These are phyloP conservation scores for Ophiostoma piceae DNA, from an alignment of 2,329 filamentous ascomycete species.

Conservation along the genomic window DNA sequence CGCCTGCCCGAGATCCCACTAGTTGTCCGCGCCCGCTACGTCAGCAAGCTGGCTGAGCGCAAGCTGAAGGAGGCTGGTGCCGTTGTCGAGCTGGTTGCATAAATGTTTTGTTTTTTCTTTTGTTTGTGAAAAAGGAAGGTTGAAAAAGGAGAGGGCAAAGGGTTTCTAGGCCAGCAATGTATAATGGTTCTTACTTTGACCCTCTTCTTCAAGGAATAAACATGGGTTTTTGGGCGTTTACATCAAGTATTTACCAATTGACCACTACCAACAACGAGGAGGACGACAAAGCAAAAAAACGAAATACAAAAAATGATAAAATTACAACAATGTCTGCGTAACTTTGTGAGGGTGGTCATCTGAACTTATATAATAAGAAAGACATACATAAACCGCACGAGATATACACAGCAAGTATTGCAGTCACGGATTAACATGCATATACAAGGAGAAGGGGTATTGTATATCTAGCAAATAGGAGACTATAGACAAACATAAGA, in stretches of 20 bases:
- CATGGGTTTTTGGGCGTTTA: slow-evolving; percentile 16
- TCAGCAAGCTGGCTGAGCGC: slow-evolving; percentile 92
- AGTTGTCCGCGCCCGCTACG: slow-evolving; percentile 91
- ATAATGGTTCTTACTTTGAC: slow-evolving; percentile 1
- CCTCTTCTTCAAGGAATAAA: slow-evolving; percentile 6
- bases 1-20: slow-evolving; percentile 87
- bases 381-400: too few relatives aligned
- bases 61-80: slow-evolving; percentile 99
- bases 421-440: too few relatives aligned
- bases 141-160: not conserved
- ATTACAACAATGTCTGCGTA: not conserved
- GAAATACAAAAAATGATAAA: slow-evolving; percentile 14
- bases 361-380: too few relatives aligned
- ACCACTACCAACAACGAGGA: slow-evolving; percentile 14
- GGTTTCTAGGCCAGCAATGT: slow-evolving; percentile 12
- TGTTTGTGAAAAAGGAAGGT: slow-evolving; percentile 14
- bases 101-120: slow-evolving; percentile 35
- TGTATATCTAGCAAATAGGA: slow-evolving; percentile 14
- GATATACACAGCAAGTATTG: not conserved
- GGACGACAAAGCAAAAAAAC: slow-evolving; percentile 11
- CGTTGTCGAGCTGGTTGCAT: slow-evolving; percentile 92
- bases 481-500: slow-evolving; percentile 3
- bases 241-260: slow-evolving; percentile 16
- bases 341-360: not conserved
- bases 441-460: slow-evolving; percentile 18